These are phyloP conservation scores for Cudoniella acicularis DNA, from an alignment of 495 filamentous ascomycete genomes.

Conservation along the genomic window DNA sequence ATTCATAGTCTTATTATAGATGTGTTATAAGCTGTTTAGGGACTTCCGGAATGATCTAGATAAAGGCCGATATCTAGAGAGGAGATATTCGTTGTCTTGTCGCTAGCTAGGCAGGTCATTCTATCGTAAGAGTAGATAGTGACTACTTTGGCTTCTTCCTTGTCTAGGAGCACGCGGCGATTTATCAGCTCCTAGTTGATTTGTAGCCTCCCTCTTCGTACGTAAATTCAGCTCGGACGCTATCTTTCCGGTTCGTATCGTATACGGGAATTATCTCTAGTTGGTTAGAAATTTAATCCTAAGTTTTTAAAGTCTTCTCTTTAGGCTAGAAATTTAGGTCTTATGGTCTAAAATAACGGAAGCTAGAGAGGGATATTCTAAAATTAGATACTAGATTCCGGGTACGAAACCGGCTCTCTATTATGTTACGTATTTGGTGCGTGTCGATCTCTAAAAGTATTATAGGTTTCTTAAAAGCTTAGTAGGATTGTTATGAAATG, in stretches of 20 bases:
- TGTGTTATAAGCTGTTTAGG: constrained; percentile 18
- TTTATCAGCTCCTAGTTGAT: neutral
- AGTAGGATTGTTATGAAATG: neutral
- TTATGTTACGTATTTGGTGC: neutral
- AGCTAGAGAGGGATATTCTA: neutral
- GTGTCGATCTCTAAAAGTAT: neutral
- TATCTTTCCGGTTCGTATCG: neutral
- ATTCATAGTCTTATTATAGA: constrained; percentile 29
- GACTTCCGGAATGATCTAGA: constrained; percentile 17
- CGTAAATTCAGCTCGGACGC: neutral
- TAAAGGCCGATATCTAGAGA: constrained; percentile 21
- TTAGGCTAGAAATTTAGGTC: neutral
- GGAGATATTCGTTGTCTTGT: constrained; percentile 27
- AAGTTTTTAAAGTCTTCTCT: neutral
- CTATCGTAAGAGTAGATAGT: neutral
- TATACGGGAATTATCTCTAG: neutral
- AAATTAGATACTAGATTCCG: neutral
- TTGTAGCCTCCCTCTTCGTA: neutral
- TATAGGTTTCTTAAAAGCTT: neutral
- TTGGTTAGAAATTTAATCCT: neutral
- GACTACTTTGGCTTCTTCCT: neutral
- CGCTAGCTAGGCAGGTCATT: neutral
- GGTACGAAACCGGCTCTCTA: neutral
- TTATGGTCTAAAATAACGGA: neutral
- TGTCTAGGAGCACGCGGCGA: neutral